A percentile compares a stretch with the other conserved stretches of the same genome.
Evolutionary conservation across 1,139 yeast genomes (phyloP).

Genomic region (Saccharomyces hybrid): DNA sequence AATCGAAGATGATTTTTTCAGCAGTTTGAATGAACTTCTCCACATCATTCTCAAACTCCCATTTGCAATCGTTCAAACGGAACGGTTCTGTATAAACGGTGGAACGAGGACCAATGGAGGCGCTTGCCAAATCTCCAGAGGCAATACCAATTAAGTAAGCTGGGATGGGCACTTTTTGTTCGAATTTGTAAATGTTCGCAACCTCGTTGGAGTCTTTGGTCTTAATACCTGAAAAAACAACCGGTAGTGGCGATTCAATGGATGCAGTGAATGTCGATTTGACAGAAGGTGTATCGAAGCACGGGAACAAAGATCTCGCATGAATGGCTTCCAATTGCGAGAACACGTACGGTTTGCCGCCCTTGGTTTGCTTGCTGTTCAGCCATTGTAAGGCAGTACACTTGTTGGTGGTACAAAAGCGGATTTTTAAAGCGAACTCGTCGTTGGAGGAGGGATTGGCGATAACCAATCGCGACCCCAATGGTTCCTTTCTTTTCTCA

Average conservation of each 20-base stretch:
- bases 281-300: conserved; percentile 84
- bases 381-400: conserved; percentile 88
- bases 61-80: conserved; percentile 57
- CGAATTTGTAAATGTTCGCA: conserved; percentile 39
- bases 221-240: conserved; percentile 60
- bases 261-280: conserved; percentile 58
- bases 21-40: conserved; percentile 79
- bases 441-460: conserved; percentile 16
- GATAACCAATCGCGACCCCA: conserved; percentile 58
- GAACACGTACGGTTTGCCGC: conserved; percentile 72
- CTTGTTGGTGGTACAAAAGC: conserved; percentile 58
- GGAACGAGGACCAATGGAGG: conserved; percentile 80
- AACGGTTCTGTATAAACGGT: conserved; percentile 73
- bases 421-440: conserved; percentile 37
- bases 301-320: conserved; percentile 81
- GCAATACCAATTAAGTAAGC: conserved; percentile 80
- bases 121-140: conserved; percentile 65
- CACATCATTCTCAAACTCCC: conserved; percentile 74
- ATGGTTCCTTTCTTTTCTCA: conserved; percentile 47
- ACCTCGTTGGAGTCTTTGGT: conserved; percentile 15
- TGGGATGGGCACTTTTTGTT: conserved; percentile 80
- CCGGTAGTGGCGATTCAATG: conserved; percentile 57
- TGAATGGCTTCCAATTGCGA: conserved; percentile 91
- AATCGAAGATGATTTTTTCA: conserved; percentile 57
- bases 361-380: conserved; percentile 70